phyloP scores from a whole-genome alignment of 2,329 filamentous ascomycete genomes.

The Sporothrix sp. region DNA sequence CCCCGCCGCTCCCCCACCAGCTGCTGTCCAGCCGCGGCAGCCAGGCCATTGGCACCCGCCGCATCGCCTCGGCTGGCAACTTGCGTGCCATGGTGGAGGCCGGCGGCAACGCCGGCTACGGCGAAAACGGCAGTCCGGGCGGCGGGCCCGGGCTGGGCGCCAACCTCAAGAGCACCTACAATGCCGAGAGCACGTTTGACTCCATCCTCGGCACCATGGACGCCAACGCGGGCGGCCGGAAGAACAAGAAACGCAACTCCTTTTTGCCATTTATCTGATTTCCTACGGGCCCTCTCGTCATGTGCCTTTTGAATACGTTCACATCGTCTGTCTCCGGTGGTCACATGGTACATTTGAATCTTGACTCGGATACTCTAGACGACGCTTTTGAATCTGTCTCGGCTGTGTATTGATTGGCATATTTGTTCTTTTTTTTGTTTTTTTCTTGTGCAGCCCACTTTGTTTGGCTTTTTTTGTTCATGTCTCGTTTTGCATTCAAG shows the following conservation, averaged over 20 bases:
- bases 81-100: slow-evolving; percentile 14
- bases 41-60: slow-evolving; percentile 9
- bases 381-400: not conserved
- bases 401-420: not conserved
- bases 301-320: too few relatives aligned
- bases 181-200: slow-evolving; percentile 24
- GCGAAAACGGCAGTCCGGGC: not conserved
- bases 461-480: not conserved
- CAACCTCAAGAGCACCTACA: not conserved
- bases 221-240: slow-evolving; percentile 16
- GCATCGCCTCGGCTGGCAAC: slow-evolving; percentile 20
- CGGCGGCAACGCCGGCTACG: not conserved
- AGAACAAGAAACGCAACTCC: slow-evolving; percentile 23
- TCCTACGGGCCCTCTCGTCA: not conserved
- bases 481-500: not conserved
- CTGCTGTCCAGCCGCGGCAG: slow-evolving; percentile 10
- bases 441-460: not conserved
- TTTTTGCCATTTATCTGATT: slow-evolving; percentile 18
- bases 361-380: not conserved
- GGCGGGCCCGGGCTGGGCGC: not conserved
- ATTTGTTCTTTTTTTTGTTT: not conserved
- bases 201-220: slow-evolving; percentile 30
- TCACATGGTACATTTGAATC: not conserved
- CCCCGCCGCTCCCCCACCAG: slow-evolving; percentile 9
- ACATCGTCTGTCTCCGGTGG: not conserved